Evolutionary conservation across 129 eudicot genomes (phyloP), one percentile per base, ranked within the genome.

Genomic region (Lactuca sativa): DNA sequence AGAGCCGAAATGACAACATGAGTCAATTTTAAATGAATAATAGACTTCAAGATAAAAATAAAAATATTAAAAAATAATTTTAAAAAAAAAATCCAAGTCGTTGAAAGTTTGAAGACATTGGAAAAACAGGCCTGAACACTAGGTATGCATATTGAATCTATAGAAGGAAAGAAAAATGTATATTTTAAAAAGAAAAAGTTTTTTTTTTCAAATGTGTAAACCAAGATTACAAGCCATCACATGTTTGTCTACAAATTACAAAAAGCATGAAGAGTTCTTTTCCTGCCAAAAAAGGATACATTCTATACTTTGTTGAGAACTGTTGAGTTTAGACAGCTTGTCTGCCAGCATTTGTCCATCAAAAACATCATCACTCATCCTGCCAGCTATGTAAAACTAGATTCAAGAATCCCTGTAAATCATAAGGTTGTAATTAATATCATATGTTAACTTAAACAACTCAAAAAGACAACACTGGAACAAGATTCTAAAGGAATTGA

Each of bases 241-340:
- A 41, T 61, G 44, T 43, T 34, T 43, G 32, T 65, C 60, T 66
- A 17, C 5, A 10, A 75, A 58, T 57, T 75, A 59, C 59, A 18
- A 33, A 30, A 70, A 72, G 12, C 37, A 17, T 55, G 53, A 66
- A 67, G 12, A 13, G 52, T 10, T 54, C 7, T 47, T 56, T 25
- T 38, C 25, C 40, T 17, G 30, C 30, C 13, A 0, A 14, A 66
- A 72, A 83, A 89, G 99, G 99, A 93, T 93, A 93, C 99, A 93
- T 71, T 93, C 92, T 66, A 93, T 90, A 78, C 99, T 83, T 87
- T 87, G 99, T 56, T 86, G 95, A 15, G 99, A 89, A 67, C 88
- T 89, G 86, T 93, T 93, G 67, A 93, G 92, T 80, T 93, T 93
- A 38, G 82, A 82, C 71, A 93, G 75, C 77, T 93, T 93, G 62